Percentiles rank a stretch among this genome's conserved stretches.
Evolutionary conservation across 169 alveolate species (phyloP).

Genomic region (Plasmodium adleri): DNA sequence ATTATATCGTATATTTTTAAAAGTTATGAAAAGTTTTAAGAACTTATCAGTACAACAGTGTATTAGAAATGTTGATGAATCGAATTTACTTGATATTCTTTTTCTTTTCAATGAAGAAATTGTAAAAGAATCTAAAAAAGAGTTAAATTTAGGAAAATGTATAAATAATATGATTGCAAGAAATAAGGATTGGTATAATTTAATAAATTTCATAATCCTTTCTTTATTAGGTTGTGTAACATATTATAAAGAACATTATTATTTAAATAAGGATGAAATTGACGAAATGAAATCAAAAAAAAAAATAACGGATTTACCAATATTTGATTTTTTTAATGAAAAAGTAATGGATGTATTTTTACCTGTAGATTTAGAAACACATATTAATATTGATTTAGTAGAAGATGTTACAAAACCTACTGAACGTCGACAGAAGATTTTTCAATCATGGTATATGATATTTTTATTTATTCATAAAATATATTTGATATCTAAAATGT

Average conservation of each 20-base stretch:
- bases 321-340: constrained; percentile 35
- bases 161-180: constrained; percentile 58
- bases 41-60: constrained; percentile 49
- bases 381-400: constrained; percentile 37
- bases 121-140: constrained; percentile 69
- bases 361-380: constrained; percentile 14
- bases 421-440: constrained; percentile 3
- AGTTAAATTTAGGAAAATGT: constrained; percentile 46
- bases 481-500: constrained; percentile 57
- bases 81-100: constrained; percentile 40
- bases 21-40: constrained; percentile 30
- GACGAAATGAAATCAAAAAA: constrained; percentile 8
- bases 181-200: constrained; percentile 48
- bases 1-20: constrained; percentile 52
- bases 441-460: constrained; percentile 48
- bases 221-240: constrained; percentile 43
- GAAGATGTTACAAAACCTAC: constrained; percentile 34
- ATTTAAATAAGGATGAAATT: constrained; percentile 34
- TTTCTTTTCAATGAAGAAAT: constrained; percentile 65
- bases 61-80: constrained; percentile 46
- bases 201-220: constrained; percentile 14
- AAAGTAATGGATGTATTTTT: constrained; percentile 36
- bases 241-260: constrained; percentile 57
- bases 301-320: constrained; percentile 55
- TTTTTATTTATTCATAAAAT: constrained; percentile 63